Conservation (phyloP, 2,329 filamentous ascomycete genomes). For the Juglanconis juglandina region DNA sequence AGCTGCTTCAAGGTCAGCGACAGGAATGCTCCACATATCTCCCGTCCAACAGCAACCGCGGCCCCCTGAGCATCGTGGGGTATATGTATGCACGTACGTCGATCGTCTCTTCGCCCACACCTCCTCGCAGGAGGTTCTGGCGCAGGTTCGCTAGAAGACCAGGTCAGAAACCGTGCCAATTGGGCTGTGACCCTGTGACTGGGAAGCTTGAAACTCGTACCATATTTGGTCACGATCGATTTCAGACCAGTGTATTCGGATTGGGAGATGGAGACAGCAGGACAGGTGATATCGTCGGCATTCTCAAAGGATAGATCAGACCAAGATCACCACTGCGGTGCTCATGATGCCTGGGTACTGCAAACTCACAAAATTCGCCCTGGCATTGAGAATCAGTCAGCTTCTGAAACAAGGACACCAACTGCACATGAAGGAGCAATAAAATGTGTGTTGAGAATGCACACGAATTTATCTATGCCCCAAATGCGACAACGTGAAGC, state of each 20-base stretch:
- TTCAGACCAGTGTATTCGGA: conserved; percentile 60
- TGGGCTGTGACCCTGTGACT: conserved; percentile 13
- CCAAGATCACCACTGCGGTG: conserved; percentile 1
- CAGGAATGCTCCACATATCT: not conserved
- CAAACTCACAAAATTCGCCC: conserved; percentile 46
- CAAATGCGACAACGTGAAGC: no score
- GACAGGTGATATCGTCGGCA: conserved; percentile 28
- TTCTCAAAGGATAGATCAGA: conserved; percentile 17
- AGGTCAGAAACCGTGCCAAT: conserved; percentile 4
- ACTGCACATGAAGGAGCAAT: not conserved
- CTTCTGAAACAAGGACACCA: not conserved
- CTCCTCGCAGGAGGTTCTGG: conserved; percentile 47
- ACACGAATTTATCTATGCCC: no score
- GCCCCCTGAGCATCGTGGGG: not conserved
- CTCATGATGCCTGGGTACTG: conserved; percentile 4
- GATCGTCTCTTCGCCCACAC: conserved; percentile 45
- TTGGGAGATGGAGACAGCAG: conserved; percentile 53
- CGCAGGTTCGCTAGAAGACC: conserved; percentile 37
- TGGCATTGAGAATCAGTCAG: conserved; percentile 23
- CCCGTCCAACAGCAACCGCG: not conserved
- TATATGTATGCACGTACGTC: conserved; percentile 33
- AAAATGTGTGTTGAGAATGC: not conserved
- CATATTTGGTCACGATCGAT: conserved; percentile 49
- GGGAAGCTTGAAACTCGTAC: conserved; percentile 35
- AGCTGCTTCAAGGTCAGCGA: conserved; percentile 18